These are phyloP conservation scores for Leishmania tropica DNA, from an alignment of 208 protist genomes.

Conservation along the genomic window DNA sequence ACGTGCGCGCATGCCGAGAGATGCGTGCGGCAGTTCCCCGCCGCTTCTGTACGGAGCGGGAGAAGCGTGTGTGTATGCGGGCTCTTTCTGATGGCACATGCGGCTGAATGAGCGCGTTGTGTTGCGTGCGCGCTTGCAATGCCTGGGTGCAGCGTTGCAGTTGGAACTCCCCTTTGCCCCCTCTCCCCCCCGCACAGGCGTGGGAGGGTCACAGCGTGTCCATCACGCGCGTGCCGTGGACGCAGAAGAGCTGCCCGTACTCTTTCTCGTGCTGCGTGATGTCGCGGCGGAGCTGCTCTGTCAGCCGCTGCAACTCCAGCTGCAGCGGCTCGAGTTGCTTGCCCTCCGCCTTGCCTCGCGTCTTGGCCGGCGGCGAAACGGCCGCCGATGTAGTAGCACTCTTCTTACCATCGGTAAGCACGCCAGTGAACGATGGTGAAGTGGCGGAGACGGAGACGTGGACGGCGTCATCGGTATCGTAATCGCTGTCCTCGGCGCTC, in stretches of 20 bases:
- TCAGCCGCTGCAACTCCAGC: slow-evolving; percentile 51
- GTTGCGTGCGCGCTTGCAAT: not conserved
- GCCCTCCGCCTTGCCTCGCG: not conserved
- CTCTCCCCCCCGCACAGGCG: not conserved
- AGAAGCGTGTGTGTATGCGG: not conserved
- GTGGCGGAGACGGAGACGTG: not conserved
- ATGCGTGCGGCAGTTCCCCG: not conserved
- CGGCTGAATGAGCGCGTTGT: not conserved
- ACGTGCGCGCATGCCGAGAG: not conserved
- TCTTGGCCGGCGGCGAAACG: not conserved
- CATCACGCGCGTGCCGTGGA: slow-evolving; percentile 50
- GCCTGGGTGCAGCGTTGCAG: not conserved
- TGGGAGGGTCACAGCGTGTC: slow-evolving; percentile 26
- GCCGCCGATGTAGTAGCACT: not conserved
- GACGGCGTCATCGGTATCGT: not conserved
- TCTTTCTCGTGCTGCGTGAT: slow-evolving; percentile 56
- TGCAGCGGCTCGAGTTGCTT: slow-evolving; percentile 23
- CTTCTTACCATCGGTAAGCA: not conserved
- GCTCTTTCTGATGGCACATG: not conserved
- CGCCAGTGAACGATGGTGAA: not conserved
- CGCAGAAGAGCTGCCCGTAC: slow-evolving; percentile 47
- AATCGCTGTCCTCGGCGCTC: not conserved
- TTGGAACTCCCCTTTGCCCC: not conserved
- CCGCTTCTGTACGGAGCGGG: not conserved
- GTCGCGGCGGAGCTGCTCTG: slow-evolving; percentile 52